These are phyloP conservation scores for Massarina eburnea DNA, from an alignment of 2,329 filamentous ascomycete genomes.

Conservation along the genomic window DNA sequence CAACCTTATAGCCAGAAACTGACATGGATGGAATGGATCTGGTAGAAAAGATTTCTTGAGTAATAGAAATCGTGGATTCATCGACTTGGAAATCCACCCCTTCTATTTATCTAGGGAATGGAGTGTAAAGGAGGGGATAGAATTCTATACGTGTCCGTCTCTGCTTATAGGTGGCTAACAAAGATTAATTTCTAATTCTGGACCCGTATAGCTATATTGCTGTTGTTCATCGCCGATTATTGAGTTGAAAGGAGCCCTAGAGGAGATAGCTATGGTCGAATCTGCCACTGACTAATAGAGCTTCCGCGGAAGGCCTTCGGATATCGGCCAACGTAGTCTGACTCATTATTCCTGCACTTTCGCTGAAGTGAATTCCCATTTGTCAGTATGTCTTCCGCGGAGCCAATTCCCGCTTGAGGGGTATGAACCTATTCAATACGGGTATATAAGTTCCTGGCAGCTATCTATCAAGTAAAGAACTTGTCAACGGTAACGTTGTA, in stretches of 20 bases:
- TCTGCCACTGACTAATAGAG: constrained; percentile 6
- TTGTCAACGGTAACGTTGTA: constrained; percentile 1
- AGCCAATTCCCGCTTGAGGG: constrained; percentile 1
- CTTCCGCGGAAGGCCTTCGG: constrained; percentile 10
- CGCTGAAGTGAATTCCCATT: not conserved
- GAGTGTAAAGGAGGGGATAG: no score
- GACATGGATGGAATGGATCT: no score
- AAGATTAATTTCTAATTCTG: no score
- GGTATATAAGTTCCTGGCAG: constrained; percentile 2
- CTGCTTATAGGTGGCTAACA: no score
- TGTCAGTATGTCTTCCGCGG: constrained; percentile 7
- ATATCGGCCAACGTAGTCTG: not conserved
- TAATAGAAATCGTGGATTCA: no score
- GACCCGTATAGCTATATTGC: no score
- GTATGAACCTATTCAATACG: not conserved
- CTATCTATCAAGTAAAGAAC: not conserved
- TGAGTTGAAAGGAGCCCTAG: not conserved
- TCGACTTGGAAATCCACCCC: no score
- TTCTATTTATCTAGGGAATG: no score
- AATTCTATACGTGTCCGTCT: no score
- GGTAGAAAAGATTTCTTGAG: no score
- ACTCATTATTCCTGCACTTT: not conserved
- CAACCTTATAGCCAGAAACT: no score
- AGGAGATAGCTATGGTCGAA: not conserved
- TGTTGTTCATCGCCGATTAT: no score